These are phyloP conservation scores for Cercospora brassicicola DNA, from an alignment of 2,329 filamentous ascomycete species.

Conservation along the genomic window DNA sequence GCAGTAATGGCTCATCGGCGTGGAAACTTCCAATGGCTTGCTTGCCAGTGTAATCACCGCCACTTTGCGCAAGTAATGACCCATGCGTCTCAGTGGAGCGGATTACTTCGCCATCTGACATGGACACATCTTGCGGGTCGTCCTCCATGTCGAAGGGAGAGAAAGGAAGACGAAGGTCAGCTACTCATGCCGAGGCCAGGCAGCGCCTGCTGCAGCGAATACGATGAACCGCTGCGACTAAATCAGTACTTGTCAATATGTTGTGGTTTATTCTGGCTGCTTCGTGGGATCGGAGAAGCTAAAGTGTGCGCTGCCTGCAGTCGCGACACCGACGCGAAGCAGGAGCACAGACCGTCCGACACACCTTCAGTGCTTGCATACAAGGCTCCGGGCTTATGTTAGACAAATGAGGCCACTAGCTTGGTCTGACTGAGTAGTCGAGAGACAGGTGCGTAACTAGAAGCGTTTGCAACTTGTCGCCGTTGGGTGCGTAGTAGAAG, in stretches of 20 bases:
- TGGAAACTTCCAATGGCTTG: constrained; percentile 12
- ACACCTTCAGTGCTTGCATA: not conserved
- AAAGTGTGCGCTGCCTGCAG: not conserved
- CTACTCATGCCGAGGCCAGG: not conserved
- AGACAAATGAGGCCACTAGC: not conserved
- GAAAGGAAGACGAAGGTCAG: not conserved
- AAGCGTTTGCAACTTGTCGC: not conserved
- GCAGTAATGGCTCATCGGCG: constrained; percentile 7
- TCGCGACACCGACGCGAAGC: not conserved
- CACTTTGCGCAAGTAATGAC: constrained; percentile 19
- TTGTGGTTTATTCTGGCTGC: not conserved
- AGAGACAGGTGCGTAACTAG: not conserved
- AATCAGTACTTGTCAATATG: not conserved
- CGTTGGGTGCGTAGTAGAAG: not conserved
- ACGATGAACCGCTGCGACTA: not conserved
- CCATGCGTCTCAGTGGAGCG: constrained; percentile 18
- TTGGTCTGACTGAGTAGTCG: not conserved
- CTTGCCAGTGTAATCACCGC: constrained; percentile 7
- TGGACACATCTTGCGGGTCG: constrained; percentile 27
- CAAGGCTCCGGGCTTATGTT: not conserved
- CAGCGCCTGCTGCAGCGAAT: not conserved
- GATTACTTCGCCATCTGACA: constrained; percentile 32
- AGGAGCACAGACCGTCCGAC: not conserved
- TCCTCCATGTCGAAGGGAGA: constrained; percentile 15
- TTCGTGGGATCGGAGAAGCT: not conserved